These are phyloP conservation scores for Silene vulgaris DNA, from an alignment of 179 eudicot genomes.

Conservation along the genomic window DNA sequence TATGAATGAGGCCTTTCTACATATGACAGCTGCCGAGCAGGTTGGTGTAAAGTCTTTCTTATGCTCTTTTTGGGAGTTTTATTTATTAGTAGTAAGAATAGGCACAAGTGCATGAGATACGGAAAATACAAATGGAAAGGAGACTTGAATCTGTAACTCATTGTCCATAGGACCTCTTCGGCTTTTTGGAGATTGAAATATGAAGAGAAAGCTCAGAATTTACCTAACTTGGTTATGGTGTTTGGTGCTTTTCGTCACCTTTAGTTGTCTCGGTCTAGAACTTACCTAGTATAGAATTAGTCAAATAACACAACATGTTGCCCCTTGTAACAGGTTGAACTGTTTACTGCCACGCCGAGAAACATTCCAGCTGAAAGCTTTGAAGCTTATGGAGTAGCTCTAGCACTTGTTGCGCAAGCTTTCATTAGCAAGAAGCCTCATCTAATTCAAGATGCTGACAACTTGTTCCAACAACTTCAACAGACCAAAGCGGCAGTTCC, in stretches of 20 bases:
- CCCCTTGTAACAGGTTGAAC: constrained; percentile 54
- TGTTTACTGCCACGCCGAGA: constrained; percentile 78
- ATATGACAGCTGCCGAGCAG: constrained; percentile 95
- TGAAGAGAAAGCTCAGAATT: neutral
- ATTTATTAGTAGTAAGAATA: neutral
- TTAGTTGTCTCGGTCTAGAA: neutral
- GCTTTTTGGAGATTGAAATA: neutral
- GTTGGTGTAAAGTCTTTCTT: constrained; percentile 30
- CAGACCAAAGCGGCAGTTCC: constrained; percentile 54
- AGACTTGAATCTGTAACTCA: neutral
- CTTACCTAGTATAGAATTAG: neutral
- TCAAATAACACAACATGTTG: neutral
- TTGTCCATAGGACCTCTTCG: neutral
- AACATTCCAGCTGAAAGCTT: constrained; percentile 89
- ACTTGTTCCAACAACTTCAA: constrained; percentile 89
- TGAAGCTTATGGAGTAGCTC: constrained; percentile 94
- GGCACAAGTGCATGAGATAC: too few species aligned
- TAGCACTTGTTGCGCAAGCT: constrained; percentile 92
- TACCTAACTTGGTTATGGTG: neutral
- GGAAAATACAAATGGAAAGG: neutral
- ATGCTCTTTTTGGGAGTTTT: constrained; percentile 3
- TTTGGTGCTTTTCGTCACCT: constrained; percentile 6
- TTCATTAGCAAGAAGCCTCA: constrained; percentile 77
- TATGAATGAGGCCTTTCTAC: constrained; percentile 86
- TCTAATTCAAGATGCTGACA: constrained; percentile 85